Evolutionary conservation across 768 basidiomycete genomes (phyloP).

Genomic region (Leccinum broughii): DNA sequence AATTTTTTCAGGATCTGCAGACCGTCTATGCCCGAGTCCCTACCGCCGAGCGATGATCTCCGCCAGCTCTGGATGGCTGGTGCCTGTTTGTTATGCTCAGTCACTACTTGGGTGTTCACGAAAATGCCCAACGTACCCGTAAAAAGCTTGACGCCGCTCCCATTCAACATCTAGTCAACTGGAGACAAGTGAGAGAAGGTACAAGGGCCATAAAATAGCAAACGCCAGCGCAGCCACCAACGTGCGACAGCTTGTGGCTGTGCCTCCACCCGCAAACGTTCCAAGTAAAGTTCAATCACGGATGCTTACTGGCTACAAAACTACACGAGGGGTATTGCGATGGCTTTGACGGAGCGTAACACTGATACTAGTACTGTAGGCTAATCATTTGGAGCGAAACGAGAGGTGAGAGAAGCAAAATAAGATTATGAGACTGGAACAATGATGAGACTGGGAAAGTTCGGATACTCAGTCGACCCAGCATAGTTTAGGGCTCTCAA

Average conservation of each 20-base stretch:
- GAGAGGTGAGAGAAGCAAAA: slow-evolving; percentile 23
- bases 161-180: slow-evolving; percentile 47
- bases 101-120: slow-evolving; percentile 3
- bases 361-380: slow-evolving; percentile 36
- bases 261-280: neutral
- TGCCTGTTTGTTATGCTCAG: slow-evolving; percentile 52
- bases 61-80: slow-evolving; percentile 93
- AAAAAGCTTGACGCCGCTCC: slow-evolving; percentile 59
- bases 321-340: slow-evolving; percentile 39
- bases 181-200: slow-evolving; percentile 12
- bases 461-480: slow-evolving; percentile 27
- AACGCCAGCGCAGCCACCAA: slow-evolving; percentile 15
- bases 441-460: slow-evolving; percentile 24
- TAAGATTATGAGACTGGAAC: slow-evolving; percentile 34
- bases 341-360: slow-evolving; percentile 24
- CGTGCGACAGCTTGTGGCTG: slow-evolving; percentile 19
- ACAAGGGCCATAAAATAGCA: slow-evolving; percentile 15
- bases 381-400: slow-evolving; percentile 18
- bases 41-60: slow-evolving; percentile 93
- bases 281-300: slow-evolving; percentile 1
- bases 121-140: slow-evolving; percentile 43
- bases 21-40: slow-evolving; percentile 11
- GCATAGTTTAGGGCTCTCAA: slow-evolving; percentile 22
- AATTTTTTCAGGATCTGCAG: slow-evolving; percentile 27
- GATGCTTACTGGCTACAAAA: slow-evolving; percentile 31